A percentile compares a stretch with the other conserved stretches of the same genome.
These are phyloP conservation scores for Eucalyptus erythrocorys DNA, from an alignment of 345 rosid species.

Conservation along the genomic window DNA sequence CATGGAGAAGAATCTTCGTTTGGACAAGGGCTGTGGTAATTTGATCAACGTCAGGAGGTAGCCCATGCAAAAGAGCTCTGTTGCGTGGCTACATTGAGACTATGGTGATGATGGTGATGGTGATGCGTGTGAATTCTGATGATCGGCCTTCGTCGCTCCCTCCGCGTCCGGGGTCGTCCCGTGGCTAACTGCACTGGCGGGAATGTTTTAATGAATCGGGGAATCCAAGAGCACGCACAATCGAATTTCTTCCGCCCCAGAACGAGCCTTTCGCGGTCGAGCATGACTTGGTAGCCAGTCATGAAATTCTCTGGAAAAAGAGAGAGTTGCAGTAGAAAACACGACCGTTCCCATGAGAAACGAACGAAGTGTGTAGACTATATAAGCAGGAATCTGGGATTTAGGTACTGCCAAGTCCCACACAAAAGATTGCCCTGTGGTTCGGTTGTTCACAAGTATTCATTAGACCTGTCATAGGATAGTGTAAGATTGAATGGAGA, in stretches of 20 bases:
- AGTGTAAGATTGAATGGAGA: neutral
- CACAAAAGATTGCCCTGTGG: neutral
- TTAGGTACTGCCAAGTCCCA: neutral
- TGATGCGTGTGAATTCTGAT: neutral
- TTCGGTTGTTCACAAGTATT: neutral
- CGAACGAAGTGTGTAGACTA: neutral
- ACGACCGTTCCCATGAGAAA: neutral
- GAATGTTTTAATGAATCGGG: neutral
- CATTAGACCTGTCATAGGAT: neutral
- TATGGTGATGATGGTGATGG: neutral
- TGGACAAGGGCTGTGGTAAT: neutral
- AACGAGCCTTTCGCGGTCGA: slow-evolving; percentile 62
- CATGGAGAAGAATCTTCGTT: no score
- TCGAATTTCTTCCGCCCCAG: slow-evolving; percentile 81
- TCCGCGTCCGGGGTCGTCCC: neutral
- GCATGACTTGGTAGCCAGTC: slow-evolving; percentile 71
- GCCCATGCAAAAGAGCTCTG: neutral
- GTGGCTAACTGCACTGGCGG: neutral
- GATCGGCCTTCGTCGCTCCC: neutral
- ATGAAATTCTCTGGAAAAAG: slow-evolving; percentile 67
- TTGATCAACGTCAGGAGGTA: neutral
- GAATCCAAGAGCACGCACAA: slow-evolving; percentile 25
- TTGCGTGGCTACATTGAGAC: neutral
- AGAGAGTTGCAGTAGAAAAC: neutral
- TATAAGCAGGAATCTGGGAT: neutral